Evolutionary conservation across 169 alveolate genomes (phyloP).

Genomic region (Cryptosporidium sp.): DNA sequence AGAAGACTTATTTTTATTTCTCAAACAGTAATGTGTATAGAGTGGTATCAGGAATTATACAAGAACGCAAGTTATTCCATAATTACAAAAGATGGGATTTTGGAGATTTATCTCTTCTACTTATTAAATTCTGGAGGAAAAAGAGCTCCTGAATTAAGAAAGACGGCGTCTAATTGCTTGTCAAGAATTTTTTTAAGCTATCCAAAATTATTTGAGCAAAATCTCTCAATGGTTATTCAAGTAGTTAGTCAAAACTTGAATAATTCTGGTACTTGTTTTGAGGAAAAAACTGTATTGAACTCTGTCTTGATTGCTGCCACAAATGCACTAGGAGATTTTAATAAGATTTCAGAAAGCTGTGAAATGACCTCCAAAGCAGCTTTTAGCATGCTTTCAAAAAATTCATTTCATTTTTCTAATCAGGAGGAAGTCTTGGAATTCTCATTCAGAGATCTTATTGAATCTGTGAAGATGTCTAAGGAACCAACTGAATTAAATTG

Average conservation of each 20-base stretch:
- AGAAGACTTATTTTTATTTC: conserved; percentile 7
- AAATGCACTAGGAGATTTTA: conserved; percentile 13
- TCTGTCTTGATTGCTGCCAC: conserved; percentile 22
- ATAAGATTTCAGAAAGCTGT: conserved; percentile 16
- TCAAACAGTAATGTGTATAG: background rate
- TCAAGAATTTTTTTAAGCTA: conserved; percentile 25
- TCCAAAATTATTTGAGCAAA: conserved; percentile 8
- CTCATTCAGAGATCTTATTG: conserved; percentile 9
- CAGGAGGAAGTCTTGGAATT: background rate
- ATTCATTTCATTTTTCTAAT: background rate
- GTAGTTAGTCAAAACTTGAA: conserved; percentile 1
- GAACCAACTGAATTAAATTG: background rate
- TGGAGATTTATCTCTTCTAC: conserved; percentile 3
- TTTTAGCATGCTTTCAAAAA: background rate
- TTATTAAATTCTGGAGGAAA: background rate
- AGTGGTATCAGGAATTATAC: conserved; percentile 37
- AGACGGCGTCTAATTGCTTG: background rate
- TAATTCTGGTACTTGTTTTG: background rate
- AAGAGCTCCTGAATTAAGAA: background rate
- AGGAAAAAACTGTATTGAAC: conserved; percentile 16
- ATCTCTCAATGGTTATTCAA: conserved; percentile 1
- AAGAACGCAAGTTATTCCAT: background rate
- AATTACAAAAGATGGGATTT: background rate
- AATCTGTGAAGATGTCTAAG: background rate
- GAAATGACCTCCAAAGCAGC: background rate